A percentile compares a stretch with the other conserved stretches of the same genome.
Evolutionary conservation across 305 asterid species (phyloP).

Genomic region (Fraxinus paxiana): DNA sequence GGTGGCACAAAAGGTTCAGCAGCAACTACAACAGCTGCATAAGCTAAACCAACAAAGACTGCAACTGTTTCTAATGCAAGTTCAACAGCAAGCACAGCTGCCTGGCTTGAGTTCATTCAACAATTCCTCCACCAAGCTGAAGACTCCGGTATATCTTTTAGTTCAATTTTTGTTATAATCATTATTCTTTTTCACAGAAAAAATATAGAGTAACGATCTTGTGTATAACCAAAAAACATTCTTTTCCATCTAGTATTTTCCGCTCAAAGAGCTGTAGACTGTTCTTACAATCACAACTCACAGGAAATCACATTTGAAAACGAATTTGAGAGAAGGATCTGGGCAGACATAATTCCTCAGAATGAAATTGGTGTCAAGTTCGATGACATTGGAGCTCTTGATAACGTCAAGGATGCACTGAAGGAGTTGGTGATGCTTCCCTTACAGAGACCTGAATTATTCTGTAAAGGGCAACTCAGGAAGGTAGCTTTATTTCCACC

Average conservation of each 20-base stretch:
- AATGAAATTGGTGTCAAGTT: conserved; percentile 13
- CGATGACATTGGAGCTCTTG: conserved; percentile 17
- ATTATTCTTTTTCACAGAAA: neutral
- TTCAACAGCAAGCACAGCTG: neutral
- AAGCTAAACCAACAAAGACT: neutral
- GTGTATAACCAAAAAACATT: neutral
- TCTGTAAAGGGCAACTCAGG: conserved; percentile 17
- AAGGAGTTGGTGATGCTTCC: conserved; percentile 18
- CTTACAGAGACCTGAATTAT: conserved; percentile 16
- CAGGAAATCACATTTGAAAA: conserved; percentile 17
- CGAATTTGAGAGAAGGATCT: conserved; percentile 15
- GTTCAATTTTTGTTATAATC: neutral
- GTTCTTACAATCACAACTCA: neutral
- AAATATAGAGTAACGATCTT: neutral
- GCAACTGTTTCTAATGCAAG: neutral
- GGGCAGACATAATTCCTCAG: conserved; percentile 3
- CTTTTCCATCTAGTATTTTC: neutral
- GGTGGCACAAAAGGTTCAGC: neutral
- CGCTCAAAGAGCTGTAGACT: neutral
- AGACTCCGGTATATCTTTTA: neutral
- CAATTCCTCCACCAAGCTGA: neutral
- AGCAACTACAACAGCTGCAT: conserved; percentile 4
- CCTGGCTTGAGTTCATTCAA: neutral
- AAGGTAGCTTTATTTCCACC: neutral
- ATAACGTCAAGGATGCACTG: conserved; percentile 5